These are phyloP conservation scores for Mangifera indica DNA, from an alignment of 345 rosid genomes.

Conservation along the genomic window DNA sequence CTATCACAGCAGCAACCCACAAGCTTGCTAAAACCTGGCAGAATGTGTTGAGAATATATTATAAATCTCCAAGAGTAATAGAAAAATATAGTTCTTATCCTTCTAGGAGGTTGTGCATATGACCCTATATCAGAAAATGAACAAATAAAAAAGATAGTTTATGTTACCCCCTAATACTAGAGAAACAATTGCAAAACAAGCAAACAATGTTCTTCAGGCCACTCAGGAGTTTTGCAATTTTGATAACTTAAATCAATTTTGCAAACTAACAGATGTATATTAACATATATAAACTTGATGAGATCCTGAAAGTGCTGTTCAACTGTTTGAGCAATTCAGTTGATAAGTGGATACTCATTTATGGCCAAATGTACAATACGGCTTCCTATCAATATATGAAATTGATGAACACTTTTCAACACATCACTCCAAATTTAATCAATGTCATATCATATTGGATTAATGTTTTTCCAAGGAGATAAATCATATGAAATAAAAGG, in stretches of 20 bases:
- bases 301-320: not conserved
- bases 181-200: not conserved
- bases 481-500: too few relatives aligned
- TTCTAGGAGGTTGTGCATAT: not conserved
- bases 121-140: not conserved
- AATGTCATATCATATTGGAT: not conserved
- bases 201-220: not conserved
- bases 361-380: not conserved
- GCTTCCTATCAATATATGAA: not conserved
- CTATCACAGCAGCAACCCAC: constrained; percentile 76
- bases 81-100: not conserved
- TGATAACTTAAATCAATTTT: too few relatives aligned
- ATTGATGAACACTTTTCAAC: not conserved
- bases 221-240: not conserved
- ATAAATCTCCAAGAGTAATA: not conserved
- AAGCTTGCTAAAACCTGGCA: constrained; percentile 66
- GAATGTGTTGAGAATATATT: not conserved
- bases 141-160: not conserved
- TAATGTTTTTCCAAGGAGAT: not conserved
- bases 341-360: not conserved
- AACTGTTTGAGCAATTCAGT: not conserved
- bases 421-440: not conserved
- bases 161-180: not conserved
- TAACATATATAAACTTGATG: not conserved
- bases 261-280: too few relatives aligned